These are phyloP conservation scores for Juncus inflexus DNA, from an alignment of 176 grass and related monocot species.

Conservation along the genomic window DNA sequence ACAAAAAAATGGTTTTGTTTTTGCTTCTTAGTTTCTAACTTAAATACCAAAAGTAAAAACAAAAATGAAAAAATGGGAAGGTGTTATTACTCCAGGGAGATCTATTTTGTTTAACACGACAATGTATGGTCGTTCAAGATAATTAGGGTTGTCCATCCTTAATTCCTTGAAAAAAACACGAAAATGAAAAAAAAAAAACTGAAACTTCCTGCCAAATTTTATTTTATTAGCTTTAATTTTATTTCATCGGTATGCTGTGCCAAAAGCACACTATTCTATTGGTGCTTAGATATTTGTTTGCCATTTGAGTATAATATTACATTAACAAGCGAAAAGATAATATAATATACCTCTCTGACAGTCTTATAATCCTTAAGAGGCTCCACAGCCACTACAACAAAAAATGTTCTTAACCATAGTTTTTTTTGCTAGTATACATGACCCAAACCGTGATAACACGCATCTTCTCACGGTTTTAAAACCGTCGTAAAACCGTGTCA, in stretches of 20 bases:
- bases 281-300: no score
- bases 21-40: not conserved
- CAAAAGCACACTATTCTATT: no score
- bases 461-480: no score
- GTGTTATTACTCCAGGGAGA: slow-evolving; percentile 74
- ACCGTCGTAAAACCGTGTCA: no score
- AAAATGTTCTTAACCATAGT: no score
- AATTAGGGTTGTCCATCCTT: slow-evolving; percentile 95
- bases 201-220: no score
- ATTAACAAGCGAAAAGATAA: slow-evolving; percentile 24
- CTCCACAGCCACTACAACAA: no score
- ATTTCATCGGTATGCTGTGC: no score
- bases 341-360: slow-evolving; percentile 77
- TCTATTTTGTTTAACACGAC: slow-evolving; percentile 97
- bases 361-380: slow-evolving; percentile 86
- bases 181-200: not conserved
- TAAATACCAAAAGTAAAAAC: no score
- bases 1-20: not conserved
- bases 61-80: slow-evolving; percentile 1
- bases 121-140: slow-evolving; percentile 74
- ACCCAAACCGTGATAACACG: no score
- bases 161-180: slow-evolving; percentile 61
- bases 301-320: not conserved
- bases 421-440: no score
- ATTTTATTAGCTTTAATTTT: no score